These are phyloP conservation scores for Cercospora janseana DNA, from an alignment of 2,329 filamentous ascomycete species.

Conservation along the genomic window DNA sequence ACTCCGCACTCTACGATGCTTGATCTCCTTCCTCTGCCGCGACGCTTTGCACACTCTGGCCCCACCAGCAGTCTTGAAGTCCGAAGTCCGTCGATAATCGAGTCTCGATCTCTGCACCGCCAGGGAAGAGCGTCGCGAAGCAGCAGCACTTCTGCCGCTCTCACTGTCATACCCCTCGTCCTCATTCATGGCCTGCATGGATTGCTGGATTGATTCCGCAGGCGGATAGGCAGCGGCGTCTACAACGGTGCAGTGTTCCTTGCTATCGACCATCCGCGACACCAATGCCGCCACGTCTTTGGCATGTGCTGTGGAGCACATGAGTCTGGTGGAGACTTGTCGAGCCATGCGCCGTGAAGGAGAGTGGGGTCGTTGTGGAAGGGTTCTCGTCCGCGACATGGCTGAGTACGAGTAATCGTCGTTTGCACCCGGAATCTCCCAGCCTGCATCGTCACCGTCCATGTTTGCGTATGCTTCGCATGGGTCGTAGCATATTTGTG, in stretches of 20 bases:
- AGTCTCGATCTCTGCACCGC: constrained; percentile 20
- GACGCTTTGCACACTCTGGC: constrained; percentile 32
- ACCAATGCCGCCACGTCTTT: constrained; percentile 45
- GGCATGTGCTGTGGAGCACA: constrained; percentile 42
- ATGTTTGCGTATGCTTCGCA: constrained; percentile 37
- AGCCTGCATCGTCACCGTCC: constrained; percentile 35
- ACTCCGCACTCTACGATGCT: constrained; percentile 23
- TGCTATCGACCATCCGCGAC: constrained; percentile 42
- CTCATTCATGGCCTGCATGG: constrained; percentile 14
- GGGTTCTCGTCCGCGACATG: constrained; percentile 18
- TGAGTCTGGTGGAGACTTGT: constrained; percentile 42
- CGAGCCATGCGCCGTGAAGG: constrained; percentile 42
- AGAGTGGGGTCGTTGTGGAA: constrained; percentile 33
- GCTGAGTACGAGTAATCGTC: constrained; percentile 17
- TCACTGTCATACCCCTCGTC: constrained; percentile 34
- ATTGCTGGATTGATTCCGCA: neutral
- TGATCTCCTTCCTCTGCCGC: constrained; percentile 25
- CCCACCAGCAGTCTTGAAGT: constrained; percentile 25
- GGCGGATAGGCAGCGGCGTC: neutral
- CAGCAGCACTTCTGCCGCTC: constrained; percentile 11
- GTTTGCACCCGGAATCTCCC: constrained; percentile 27
- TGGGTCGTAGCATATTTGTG: constrained; percentile 36
- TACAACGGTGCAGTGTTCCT: constrained; percentile 43
- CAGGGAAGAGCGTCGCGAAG: constrained; percentile 27
- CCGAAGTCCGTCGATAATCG: constrained; percentile 27